phyloP scores from a whole-genome alignment of 352 stramenopile species.

The Chloridella minuta region DNA sequence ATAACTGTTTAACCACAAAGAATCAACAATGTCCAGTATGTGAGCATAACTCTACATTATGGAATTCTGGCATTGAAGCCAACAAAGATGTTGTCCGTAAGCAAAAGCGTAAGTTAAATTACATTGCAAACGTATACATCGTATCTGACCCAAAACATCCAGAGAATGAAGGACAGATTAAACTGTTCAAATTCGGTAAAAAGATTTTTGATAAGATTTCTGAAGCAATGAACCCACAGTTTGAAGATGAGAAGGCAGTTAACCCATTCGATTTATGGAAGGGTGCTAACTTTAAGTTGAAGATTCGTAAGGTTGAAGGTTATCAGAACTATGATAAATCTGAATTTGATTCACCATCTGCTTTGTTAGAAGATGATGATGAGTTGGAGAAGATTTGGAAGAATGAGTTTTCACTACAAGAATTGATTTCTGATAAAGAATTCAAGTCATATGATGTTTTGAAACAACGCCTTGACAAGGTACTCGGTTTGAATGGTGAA shows the following conservation, averaged over 20 bases:
- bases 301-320: neutral
- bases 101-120: neutral
- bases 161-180: neutral
- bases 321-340: conserved; percentile 13
- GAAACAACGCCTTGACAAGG: no score
- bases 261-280: neutral
- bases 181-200: conserved; percentile 10
- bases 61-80: neutral
- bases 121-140: neutral
- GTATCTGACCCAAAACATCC: neutral
- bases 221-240: neutral
- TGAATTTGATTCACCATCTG: neutral
- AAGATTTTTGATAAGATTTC: neutral
- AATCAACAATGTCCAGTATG: neutral
- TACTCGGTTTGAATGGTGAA: no score
- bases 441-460: no score
- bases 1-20: neutral
- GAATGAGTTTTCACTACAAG: no score
- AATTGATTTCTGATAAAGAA: no score
- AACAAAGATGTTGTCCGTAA: neutral
- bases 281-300: conserved; percentile 6
- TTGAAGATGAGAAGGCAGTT: neutral
- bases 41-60: neutral
- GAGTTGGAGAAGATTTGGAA: no score
- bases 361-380: no score